Evolutionary conservation across 192 early-diverging fungal species (phyloP).

Genomic region (Backusella parvicylindrica): DNA sequence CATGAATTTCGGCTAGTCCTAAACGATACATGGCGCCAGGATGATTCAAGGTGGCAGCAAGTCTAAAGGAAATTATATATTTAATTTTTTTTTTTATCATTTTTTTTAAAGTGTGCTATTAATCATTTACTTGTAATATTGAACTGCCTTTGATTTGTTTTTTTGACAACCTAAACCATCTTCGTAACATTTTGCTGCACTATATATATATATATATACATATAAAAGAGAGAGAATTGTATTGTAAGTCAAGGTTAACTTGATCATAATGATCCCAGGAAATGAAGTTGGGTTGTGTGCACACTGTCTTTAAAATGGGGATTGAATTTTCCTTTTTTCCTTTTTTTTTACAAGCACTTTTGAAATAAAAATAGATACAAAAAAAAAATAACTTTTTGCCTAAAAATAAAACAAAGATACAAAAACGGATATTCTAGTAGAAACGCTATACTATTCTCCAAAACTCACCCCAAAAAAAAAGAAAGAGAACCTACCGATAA

Average conservation of each 20-base stretch:
- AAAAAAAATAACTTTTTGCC: neutral
- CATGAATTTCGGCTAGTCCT: conserved; percentile 32
- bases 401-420: neutral
- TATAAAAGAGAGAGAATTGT: neutral
- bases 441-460: neutral
- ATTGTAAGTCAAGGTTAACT: neutral
- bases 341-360: neutral
- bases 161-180: conserved; percentile 59
- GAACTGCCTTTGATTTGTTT: conserved; percentile 50
- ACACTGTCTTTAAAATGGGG: conserved; percentile 1
- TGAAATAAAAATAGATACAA: neutral
- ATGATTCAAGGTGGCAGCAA: conserved; percentile 38
- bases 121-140: conserved; percentile 60
- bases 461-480: neutral
- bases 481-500: conserved; percentile 40
- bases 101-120: neutral
- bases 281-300: neutral
- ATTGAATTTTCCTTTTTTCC: neutral
- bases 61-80: neutral
- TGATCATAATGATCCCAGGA: neutral
- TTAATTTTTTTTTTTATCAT: neutral
- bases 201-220: neutral
- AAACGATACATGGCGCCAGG: conserved; percentile 61
- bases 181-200: conserved; percentile 60
- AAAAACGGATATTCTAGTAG: neutral